These are phyloP conservation scores for Suhomyces maxii DNA, from an alignment of 1,139 yeast species.

Conservation along the genomic window DNA sequence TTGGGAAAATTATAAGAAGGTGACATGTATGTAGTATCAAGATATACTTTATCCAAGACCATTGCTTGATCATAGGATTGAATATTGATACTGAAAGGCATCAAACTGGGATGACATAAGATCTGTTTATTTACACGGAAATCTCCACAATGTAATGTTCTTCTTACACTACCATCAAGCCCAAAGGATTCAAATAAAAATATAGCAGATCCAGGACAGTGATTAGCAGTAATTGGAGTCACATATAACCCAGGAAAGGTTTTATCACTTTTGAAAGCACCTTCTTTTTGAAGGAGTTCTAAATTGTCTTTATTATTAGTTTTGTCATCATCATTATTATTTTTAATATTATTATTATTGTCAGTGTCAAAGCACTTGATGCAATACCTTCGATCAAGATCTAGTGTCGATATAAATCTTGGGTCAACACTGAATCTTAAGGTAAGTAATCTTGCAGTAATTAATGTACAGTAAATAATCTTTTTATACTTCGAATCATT, in stretches of 20 bases:
- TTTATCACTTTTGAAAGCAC: not conserved
- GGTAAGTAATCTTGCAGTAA: constrained; percentile 61
- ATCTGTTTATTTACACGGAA: constrained; percentile 66
- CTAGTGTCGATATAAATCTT: constrained; percentile 49
- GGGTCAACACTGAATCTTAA: constrained; percentile 57
- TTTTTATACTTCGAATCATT: constrained; percentile 44
- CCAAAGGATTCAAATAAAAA: constrained; percentile 63
- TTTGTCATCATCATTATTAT: constrained; percentile 5
- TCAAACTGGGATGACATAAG: constrained; percentile 35
- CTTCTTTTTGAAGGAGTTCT: not conserved
- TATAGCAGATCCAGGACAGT: constrained; percentile 92
- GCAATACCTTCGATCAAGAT: constrained; percentile 40
- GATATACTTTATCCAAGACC: constrained; percentile 55
- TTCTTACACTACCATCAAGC: constrained; percentile 24
- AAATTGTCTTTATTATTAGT: constrained; percentile 18
- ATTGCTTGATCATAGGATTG: constrained; percentile 2
- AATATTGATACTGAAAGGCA: constrained; percentile 30
- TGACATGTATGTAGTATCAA: constrained; percentile 86
- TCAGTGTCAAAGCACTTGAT: constrained; percentile 19
- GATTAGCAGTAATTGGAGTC: constrained; percentile 78
- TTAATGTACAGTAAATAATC: constrained; percentile 65
- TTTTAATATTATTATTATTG: not conserved
- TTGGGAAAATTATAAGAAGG: constrained; percentile 76
- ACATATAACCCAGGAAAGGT: constrained; percentile 52
- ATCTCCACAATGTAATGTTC: constrained; percentile 85